These are phyloP conservation scores for Kuraishia borneana DNA, from an alignment of 805 yeast species.

Conservation along the genomic window DNA sequence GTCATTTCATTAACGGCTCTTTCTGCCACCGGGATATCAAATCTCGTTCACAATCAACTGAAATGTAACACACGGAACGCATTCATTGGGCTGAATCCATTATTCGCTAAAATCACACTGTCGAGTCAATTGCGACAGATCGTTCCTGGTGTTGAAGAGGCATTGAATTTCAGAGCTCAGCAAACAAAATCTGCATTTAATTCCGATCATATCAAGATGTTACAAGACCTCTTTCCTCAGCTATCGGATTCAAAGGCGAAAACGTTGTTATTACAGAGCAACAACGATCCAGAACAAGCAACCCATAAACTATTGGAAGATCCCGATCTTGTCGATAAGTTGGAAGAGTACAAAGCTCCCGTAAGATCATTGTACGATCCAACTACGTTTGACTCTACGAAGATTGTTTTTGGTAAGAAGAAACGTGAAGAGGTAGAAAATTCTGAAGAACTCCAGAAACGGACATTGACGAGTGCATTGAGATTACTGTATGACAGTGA, in stretches of 20 bases:
- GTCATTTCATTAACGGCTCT: constrained; percentile 41
- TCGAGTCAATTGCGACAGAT: constrained; percentile 33
- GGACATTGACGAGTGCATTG: constrained; percentile 45
- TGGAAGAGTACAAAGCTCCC: constrained; percentile 16
- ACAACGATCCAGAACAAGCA: constrained; percentile 42
- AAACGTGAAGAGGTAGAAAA: constrained; percentile 8
- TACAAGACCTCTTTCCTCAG: constrained; percentile 60
- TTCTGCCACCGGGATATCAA: constrained; percentile 28
- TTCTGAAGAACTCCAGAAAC: constrained; percentile 39
- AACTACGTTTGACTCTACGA: constrained; percentile 15
- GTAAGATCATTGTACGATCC: constrained; percentile 17
- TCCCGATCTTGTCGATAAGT: constrained; percentile 29
- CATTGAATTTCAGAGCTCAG: constrained; percentile 32
- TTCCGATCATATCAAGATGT: constrained; percentile 25
- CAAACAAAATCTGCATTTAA: constrained; percentile 4
- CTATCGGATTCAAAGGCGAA: constrained; percentile 34
- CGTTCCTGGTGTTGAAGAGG: constrained; percentile 40
- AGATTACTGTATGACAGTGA: constrained; percentile 58
- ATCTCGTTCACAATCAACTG: constrained; percentile 29
- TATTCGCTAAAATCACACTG: constrained; percentile 41
- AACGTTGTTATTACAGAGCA: constrained; percentile 34
- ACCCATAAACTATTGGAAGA: constrained; percentile 54
- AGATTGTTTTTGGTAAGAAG: constrained; percentile 23
- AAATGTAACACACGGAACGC: constrained; percentile 29
- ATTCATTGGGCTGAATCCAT: constrained; percentile 34